Evolutionary conservation across 2,329 filamentous ascomycete species (phyloP), one percentile per base, ranked within the genome.

Genomic region (Didymella keratinophila): DNA sequence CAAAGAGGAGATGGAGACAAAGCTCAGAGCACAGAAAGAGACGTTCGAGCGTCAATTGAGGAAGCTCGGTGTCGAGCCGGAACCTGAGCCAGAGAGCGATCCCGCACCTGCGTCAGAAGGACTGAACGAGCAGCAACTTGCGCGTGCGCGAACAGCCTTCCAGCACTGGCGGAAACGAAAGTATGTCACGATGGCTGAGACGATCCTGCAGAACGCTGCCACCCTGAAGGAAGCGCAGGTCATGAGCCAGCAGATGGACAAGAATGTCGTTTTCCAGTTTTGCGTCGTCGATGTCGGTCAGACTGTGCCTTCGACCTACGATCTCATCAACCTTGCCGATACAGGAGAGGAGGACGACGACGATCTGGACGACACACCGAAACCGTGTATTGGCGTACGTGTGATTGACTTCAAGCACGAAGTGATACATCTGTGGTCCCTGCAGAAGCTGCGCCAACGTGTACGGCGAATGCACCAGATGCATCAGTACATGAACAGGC

Each of bases 241-340:
- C 60, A 95, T 99, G 92, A 96, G 93, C 79, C 94, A 97, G 68
- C 92, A 96, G 70, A 90, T 99, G 80, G 91, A 95, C 67, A 95
- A 97, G 75, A 88, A 88, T 64, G 91, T 97, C 9, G 89, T 94
- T 20, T 98, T 99, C 75, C 95, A 99, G 76, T 99, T 98, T 74
- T 90, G 92, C 12, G 88, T 97, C 55, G 87, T 98, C 30, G 94
- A 97, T 69, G 82, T 90, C 62, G 95, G 95, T 1, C 93, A 99
- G 71, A 88, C 88, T 21, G 85, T 96, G 65, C 93, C 90, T 67
- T 99, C 95, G 3, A 96, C 93, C 0, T 99, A 99, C 78, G 95
- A 99, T 76, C 89, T 99, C 78, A 93, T 98, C 3, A 83, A 99
- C 41, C 97, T 96, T 70, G 94, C 92, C 20, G 88, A 97, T 41